Conservation (phyloP, 371 early-diverging fungal species). For the Choanephora cucurbitarum region DNA sequence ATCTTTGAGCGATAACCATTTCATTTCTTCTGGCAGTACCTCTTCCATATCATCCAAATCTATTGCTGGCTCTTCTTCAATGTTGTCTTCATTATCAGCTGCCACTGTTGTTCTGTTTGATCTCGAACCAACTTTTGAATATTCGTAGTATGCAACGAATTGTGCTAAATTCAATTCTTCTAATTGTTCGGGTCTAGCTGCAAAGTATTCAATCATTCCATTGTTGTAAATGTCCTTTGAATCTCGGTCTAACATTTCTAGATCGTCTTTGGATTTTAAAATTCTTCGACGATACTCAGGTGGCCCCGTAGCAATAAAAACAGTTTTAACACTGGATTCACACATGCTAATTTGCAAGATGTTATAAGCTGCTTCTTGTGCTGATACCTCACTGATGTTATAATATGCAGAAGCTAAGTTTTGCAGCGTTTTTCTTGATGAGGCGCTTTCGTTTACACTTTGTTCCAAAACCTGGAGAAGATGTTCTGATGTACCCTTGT, state of each 20-base stretch:
- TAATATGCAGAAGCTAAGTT: not conserved
- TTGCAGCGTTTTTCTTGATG: not conserved
- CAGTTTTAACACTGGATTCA: not conserved
- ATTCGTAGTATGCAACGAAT: not conserved
- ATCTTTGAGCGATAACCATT: no score
- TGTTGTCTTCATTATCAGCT: not conserved
- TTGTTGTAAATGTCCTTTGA: not conserved
- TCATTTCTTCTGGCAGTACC: no score
- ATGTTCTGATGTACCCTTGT: not conserved
- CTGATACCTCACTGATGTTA: not conserved
- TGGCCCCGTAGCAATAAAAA: not conserved
- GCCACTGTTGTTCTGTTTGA: not conserved
- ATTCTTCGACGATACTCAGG: not conserved
- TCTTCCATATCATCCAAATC: no score
- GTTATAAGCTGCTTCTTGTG: not conserved
- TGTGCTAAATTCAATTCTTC: not conserved
- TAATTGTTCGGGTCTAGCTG: not conserved
- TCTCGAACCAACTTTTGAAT: not conserved
- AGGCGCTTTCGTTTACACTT: not conserved
- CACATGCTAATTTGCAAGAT: not conserved
- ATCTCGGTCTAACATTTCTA: not conserved
- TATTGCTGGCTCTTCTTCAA: not conserved
- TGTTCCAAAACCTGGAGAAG: not conserved
- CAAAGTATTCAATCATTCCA: not conserved
- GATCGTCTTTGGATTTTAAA: not conserved